Percentiles rank a stretch among this genome's conserved stretches.
Evolutionary conservation across 495 filamentous ascomycete genomes (phyloP).

Genomic region (Aspergillus cavernicola): DNA sequence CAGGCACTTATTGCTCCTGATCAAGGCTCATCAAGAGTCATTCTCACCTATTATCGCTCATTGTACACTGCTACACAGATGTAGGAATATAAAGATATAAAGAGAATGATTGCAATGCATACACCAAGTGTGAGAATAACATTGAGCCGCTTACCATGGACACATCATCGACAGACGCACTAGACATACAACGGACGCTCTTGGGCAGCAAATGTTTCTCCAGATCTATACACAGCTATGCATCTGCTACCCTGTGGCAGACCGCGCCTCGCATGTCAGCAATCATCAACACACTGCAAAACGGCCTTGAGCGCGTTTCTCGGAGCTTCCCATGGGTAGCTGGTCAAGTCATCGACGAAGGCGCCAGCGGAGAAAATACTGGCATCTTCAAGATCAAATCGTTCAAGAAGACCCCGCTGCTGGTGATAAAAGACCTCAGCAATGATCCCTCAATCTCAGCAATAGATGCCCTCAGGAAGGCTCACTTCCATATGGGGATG

Average conservation of each 20-base stretch:
- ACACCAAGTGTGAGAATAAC: too few relatives aligned
- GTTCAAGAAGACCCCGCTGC: slow-evolving; percentile 24
- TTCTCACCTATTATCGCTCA: too few relatives aligned
- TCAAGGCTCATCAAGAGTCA: too few relatives aligned
- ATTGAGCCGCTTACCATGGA: too few relatives aligned
- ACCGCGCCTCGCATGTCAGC: slow-evolving; percentile 20
- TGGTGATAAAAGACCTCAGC: slow-evolving; percentile 40
- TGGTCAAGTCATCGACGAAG: slow-evolving; percentile 48
- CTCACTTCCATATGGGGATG: slow-evolving; percentile 49
- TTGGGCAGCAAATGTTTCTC: too few relatives aligned
- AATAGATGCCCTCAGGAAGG: slow-evolving; percentile 36
- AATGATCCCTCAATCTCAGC: slow-evolving; percentile 33
- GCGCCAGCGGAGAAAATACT: slow-evolving; percentile 26
- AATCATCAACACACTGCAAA: slow-evolving; percentile 30
- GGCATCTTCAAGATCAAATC: slow-evolving; percentile 42
- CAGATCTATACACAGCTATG: slow-evolving; percentile 48
- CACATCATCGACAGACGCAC: too few relatives aligned
- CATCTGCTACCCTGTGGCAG: slow-evolving; percentile 29
- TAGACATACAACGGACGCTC: too few relatives aligned
- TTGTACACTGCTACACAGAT: too few relatives aligned
- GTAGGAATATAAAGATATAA: too few relatives aligned
- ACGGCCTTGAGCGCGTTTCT: slow-evolving; percentile 35
- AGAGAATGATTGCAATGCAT: too few relatives aligned
- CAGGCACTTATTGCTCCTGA: too few relatives aligned
- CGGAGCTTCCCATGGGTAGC: slow-evolving; percentile 51